Evolutionary conservation across 129 eudicot genomes (phyloP), one percentile per base, ranked within the genome.

Genomic region (Flaveria trinervia): DNA sequence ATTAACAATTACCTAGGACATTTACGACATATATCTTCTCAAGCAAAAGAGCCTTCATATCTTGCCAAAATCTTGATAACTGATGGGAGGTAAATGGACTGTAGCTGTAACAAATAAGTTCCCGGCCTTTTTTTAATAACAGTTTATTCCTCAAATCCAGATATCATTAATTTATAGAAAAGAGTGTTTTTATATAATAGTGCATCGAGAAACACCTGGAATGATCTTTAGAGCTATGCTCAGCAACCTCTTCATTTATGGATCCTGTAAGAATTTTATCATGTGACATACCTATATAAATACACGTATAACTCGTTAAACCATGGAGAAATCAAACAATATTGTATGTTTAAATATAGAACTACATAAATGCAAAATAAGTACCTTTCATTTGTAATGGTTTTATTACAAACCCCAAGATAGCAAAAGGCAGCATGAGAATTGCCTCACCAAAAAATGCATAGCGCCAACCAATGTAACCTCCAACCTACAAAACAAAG

Each of bases 381-480:
- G 51, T 55, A 94, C 98, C 98, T 91, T 94, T 94, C 87, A 94
- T 77, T 74, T 89, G 90, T 84, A 94, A 81, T 6, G 98, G 98
- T 79, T 91, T 89, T 92, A 91, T 89, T 11, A 80, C 71, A 71
- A 94, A 94, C 72, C 98, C 98, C 62, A 94, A 70, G 18, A 94
- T 71, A 64, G 95, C 96, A 85, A 91, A 94, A 23, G 98, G 97
- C 50, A 86, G 81, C 98, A 94, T 94, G 68, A 91, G 65, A 79
- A 89, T 77, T 70, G 97, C 96, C 86, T 87, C 93, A 76, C 88
- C 84, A 80, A 87, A 88, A 79, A 93, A 93, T 43, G 98, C 98
- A 84, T 64, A 87, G 23, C 97, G 92, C 98, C 97, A 94, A 61
- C 80, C 83, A 25, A 80, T 36, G 78, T 83, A 72, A 26, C 36